These are phyloP conservation scores for Saccharomycopsis fodiens DNA, from an alignment of 805 yeast genomes.

Conservation along the genomic window DNA sequence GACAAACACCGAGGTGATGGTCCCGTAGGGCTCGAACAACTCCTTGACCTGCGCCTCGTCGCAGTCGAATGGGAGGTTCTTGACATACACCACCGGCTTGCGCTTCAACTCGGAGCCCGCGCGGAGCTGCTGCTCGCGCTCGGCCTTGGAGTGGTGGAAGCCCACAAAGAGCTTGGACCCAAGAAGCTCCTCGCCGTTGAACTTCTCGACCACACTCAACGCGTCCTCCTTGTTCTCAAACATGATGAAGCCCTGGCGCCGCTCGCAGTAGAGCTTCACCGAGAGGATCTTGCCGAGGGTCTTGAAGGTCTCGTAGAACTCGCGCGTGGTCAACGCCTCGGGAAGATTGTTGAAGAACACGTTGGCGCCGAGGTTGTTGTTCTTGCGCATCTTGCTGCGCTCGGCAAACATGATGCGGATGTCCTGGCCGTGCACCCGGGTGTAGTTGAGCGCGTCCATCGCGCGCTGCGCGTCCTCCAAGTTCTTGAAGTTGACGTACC, in stretches of 20 bases:
- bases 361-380: slow-evolving; percentile 40
- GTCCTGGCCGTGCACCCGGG: slow-evolving; percentile 33
- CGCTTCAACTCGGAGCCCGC: not conserved
- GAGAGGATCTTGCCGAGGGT: slow-evolving; percentile 38
- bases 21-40: slow-evolving; percentile 27
- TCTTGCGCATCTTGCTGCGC: slow-evolving; percentile 34
- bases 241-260: slow-evolving; percentile 35
- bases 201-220: slow-evolving; percentile 27
- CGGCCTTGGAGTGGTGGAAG: slow-evolving; percentile 30
- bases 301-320: slow-evolving; percentile 43
- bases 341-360: slow-evolving; percentile 43
- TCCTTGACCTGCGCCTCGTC: slow-evolving; percentile 26
- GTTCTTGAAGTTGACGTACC: slow-evolving; percentile 55
- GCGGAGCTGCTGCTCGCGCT: slow-evolving; percentile 10
- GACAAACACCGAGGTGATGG: slow-evolving; percentile 29
- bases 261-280: slow-evolving; percentile 32
- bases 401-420: slow-evolving; percentile 50
- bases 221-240: slow-evolving; percentile 31
- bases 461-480: slow-evolving; percentile 48
- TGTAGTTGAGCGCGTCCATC: slow-evolving; percentile 48
- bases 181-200: slow-evolving; percentile 26
- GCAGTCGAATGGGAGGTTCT: slow-evolving; percentile 28
- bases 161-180: slow-evolving; percentile 32
- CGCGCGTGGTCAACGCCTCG: slow-evolving; percentile 31
- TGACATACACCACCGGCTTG: slow-evolving; percentile 27